phyloP scores from a whole-genome alignment of 257 asterid genomes.

The Craterostigma plantagineum region DNA sequence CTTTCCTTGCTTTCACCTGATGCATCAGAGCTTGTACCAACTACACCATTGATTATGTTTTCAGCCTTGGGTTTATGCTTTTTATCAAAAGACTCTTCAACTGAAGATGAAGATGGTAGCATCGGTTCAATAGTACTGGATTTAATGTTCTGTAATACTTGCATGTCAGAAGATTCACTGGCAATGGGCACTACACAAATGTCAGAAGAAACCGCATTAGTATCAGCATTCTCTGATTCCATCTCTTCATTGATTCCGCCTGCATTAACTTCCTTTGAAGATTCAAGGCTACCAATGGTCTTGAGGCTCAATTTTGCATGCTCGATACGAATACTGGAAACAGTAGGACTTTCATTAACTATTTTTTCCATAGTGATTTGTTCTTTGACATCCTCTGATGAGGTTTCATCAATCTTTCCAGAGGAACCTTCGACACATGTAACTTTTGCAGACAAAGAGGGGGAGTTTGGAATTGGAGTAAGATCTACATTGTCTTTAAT shows the following conservation, averaged over 20 bases:
- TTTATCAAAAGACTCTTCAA: constrained; percentile 16
- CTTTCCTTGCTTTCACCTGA: constrained; percentile 76
- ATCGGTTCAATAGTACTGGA: constrained; percentile 15
- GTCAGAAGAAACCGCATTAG: constrained; percentile 10
- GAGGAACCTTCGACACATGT: constrained; percentile 14
- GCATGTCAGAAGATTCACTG: constrained; percentile 15
- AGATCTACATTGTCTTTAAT: constrained; percentile 12
- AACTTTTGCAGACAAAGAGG: constrained; percentile 11
- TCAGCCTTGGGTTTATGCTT: constrained; percentile 18
- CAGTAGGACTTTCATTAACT: constrained; percentile 14
- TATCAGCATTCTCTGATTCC: constrained; percentile 7
- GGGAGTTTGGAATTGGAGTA: constrained; percentile 15
- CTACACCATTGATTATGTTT: constrained; percentile 19
- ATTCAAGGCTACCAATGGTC: constrained; percentile 8
- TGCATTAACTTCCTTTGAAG: constrained; percentile 10
- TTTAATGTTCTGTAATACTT: constrained; percentile 14
- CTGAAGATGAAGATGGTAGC: constrained; percentile 14
- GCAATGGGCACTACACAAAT: constrained; percentile 13
- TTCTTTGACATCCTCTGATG: constrained; percentile 41
- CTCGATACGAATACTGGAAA: constrained; percentile 14
- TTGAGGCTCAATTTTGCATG: constrained; percentile 13
- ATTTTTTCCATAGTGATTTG: constrained; percentile 24
- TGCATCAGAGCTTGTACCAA: constrained; percentile 21
- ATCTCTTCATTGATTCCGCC: constrained; percentile 18
- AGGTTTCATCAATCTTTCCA: constrained; percentile 24